Evolutionary conservation across 1,139 yeast species (phyloP), one percentile per base, ranked within the genome.

Genomic region (Yamadazyma epiphylla): DNA sequence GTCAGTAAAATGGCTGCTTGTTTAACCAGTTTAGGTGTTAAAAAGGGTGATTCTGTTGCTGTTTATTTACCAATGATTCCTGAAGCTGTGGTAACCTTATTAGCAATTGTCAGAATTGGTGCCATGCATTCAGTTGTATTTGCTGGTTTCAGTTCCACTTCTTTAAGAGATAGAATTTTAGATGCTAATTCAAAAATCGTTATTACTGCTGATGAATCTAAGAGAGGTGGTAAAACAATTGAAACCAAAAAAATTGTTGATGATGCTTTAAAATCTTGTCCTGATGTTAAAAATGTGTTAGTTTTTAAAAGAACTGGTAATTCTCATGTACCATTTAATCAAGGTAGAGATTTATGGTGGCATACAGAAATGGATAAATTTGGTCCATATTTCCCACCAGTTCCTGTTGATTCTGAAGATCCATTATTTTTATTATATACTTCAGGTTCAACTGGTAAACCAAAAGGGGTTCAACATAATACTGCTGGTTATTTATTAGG

Each of bases 31-130:
- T 86, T 95, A 87, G 97, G 97, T 41, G 80, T 91, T 49, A 61
- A 69, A 46, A 86, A 86, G 60, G 97, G 98, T 56, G 98, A 91
- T 57, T 86, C 94, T 25, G 97, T 91, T 38, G 97, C 96, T 39
- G 82, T 91, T 45, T 91, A 91, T 64, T 67, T 91, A 65, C 98
- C 98, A 54, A 91, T 91, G 97, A 88, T 87, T 41, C 87, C 96
- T 33, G 95, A 88, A 61, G 96, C 97, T 31, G 77, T 91, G 37
- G 74, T 91, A 45, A 89, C 98, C 42, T 81, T 91, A 85, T 73
- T 91, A 53, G 96, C 98, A 31, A 85, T 88, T 49, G 89, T 86
- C 29, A 82, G 98, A 66, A 66, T 91, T 43, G 98, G 98, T 60
- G 98, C 98, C 29, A 71, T 88, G 46, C 98, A 91, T 66, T 85